phyloP scores from a whole-genome alignment of 2,329 filamentous ascomycete genomes.

The Nothopassalora personata region DNA sequence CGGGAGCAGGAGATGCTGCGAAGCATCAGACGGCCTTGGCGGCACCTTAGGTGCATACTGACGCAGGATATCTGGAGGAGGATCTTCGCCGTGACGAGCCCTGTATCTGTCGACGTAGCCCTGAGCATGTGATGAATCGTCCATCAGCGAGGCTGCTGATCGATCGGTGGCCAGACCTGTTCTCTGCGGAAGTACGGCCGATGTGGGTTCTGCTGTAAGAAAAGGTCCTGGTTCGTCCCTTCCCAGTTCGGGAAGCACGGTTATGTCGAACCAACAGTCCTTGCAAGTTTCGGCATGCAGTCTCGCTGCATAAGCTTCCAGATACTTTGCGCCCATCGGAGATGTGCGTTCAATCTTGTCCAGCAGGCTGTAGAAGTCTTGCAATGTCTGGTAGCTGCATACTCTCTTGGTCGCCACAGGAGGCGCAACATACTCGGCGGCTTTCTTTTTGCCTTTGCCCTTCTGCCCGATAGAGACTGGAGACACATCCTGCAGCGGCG shows the following conservation, averaged over 20 bases:
- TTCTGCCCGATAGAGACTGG: conserved; percentile 2
- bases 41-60: neutral
- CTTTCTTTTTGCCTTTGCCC: neutral
- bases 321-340: conserved; percentile 14
- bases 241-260: neutral
- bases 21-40: neutral
- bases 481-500: conserved; percentile 4
- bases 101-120: neutral
- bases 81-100: neutral
- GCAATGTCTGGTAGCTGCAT: conserved; percentile 12
- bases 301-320: conserved; percentile 21
- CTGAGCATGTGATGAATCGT: neutral
- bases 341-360: conserved; percentile 22
- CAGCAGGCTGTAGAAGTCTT: conserved; percentile 18
- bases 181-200: neutral
- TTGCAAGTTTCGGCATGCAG: conserved; percentile 16
- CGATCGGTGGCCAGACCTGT: neutral
- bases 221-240: neutral
- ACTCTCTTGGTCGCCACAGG: neutral
- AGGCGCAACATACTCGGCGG: neutral
- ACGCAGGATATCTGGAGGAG: neutral
- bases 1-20: neutral
- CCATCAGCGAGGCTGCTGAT: no score
- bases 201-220: neutral
- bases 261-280: conserved; percentile 17